Conservation (phyloP, 225 moss, liverwort and hornwort genomes). For the Lunularia cruciata region DNA sequence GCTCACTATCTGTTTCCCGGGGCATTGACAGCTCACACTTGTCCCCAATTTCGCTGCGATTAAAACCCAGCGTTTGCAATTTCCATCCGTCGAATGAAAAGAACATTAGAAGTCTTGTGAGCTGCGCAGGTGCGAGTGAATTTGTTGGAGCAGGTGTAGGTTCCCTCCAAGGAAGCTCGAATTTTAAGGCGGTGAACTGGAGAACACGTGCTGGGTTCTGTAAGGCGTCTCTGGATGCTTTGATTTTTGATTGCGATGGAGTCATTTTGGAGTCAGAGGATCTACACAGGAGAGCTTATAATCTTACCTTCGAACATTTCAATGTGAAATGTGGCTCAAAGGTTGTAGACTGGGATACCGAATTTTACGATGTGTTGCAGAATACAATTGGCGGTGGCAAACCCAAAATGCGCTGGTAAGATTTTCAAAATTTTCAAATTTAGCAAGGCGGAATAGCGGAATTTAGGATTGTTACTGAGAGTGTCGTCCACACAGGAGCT, state of each 20-base stretch:
- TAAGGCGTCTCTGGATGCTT: constrained; percentile 59
- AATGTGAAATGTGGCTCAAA: constrained; percentile 47
- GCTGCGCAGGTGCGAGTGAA: neutral
- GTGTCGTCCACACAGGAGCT: no score
- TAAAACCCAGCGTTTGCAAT: neutral
- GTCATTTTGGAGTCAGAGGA: constrained; percentile 98
- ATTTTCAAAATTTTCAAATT: no score
- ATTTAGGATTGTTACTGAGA: no score
- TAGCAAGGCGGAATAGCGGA: no score
- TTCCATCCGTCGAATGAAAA: neutral
- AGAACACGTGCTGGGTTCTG: neutral
- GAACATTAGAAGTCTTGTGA: neutral
- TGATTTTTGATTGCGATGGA: constrained; percentile 95
- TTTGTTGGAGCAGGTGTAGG: neutral
- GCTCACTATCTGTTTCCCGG: neutral
- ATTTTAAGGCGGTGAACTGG: neutral
- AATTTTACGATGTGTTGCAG: constrained; percentile 89
- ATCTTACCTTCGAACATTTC: constrained; percentile 80
- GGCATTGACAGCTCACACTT: no score
- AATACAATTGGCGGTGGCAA: constrained; percentile 89
- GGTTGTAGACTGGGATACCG: constrained; percentile 63
- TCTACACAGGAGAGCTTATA: constrained; percentile 83
- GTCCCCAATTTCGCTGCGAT: neutral
- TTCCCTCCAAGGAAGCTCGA: neutral
- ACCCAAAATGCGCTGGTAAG: constrained; percentile 90